Evolutionary conservation across 75 land plant genomes (phyloP), one percentile per base, ranked within the genome.

Genomic region (Pinus taeda): DNA sequence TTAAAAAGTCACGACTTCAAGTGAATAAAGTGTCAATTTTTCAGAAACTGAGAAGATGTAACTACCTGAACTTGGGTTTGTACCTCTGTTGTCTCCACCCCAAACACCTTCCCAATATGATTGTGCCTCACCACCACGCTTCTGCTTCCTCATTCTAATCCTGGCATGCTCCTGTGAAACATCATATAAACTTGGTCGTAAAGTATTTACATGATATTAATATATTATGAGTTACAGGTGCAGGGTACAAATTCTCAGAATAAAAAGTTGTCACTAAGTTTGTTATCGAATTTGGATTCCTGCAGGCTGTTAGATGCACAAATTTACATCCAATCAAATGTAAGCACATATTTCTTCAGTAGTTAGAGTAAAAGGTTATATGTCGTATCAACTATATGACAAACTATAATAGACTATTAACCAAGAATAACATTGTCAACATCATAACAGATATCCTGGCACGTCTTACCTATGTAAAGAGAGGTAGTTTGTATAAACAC

Each of bases 91-190:
- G 79, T n/a, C 86, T 83, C 94, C 94, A 93, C 83, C 82, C 98
- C 96, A 93, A 22, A 87, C 18, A 58, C 85, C 77, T 71, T 80
- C 81, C 98, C 98, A 96, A 82, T 91, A 88, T 22, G 87, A 67
- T 57, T 78, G 83, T n/a, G 75, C 62, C 61, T 85, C 74, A 12
- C 76, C 80, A 55, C 78, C 79, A 45, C 71, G 83, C 57, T 90
- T 86, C 70, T 93, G 75, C 69, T 88, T 89, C 88, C 75, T 83
- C 88, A 91, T 93, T 79, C 80, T 80, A 6, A 86, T 67, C 64
- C 76, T 88, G 53, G 93, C 91, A 76, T 81, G 89, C 77, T 89
- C 88, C 98, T 95, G 86, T 37, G 80, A 62, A 59, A 57, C 30
- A 30, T 22, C 33, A 20, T 56, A 74, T 8, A 55, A 55, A 26